phyloP scores from a whole-genome alignment of 768 basidiomycete species.

The Naganishia kalamii region DNA sequence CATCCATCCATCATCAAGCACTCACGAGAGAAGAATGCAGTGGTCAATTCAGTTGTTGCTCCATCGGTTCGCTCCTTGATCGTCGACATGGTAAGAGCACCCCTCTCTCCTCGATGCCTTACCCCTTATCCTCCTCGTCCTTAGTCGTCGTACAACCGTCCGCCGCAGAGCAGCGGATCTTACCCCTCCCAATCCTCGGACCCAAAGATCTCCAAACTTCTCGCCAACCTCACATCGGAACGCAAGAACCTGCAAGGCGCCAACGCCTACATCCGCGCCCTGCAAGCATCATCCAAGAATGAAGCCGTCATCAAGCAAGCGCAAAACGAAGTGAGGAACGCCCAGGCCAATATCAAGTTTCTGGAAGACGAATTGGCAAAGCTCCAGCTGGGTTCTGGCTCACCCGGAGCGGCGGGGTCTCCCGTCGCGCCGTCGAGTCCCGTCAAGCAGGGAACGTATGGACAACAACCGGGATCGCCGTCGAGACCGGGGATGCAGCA shows the following conservation, averaged over 20 bases:
- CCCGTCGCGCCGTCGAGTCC: neutral
- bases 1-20: too few species aligned
- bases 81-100: neutral
- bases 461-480: neutral
- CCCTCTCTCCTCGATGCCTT: neutral
- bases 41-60: too few species aligned
- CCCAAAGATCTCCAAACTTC: slow-evolving; percentile 42
- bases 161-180: neutral
- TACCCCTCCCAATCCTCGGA: slow-evolving; percentile 29
- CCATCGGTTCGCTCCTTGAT: too few species aligned
- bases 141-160: neutral
- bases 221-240: slow-evolving; percentile 41
- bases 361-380: slow-evolving; percentile 45
- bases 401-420: neutral
- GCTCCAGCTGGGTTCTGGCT: slow-evolving; percentile 32
- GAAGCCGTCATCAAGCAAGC: slow-evolving; percentile 47
- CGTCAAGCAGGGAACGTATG: slow-evolving; percentile 1
- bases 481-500: slow-evolving; percentile 12
- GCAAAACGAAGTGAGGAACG: slow-evolving; percentile 45
- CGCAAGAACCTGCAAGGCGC: slow-evolving; percentile 42
- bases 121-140: neutral
- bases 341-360: slow-evolving; percentile 44
- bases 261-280: slow-evolving; percentile 42
- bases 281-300: slow-evolving; percentile 44
- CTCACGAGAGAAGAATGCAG: too few species aligned